A percentile compares a stretch with the other conserved stretches of the same genome.
phyloP scores from a whole-genome alignment of 768 basidiomycete genomes.

The Pulveroboletus sp. region DNA sequence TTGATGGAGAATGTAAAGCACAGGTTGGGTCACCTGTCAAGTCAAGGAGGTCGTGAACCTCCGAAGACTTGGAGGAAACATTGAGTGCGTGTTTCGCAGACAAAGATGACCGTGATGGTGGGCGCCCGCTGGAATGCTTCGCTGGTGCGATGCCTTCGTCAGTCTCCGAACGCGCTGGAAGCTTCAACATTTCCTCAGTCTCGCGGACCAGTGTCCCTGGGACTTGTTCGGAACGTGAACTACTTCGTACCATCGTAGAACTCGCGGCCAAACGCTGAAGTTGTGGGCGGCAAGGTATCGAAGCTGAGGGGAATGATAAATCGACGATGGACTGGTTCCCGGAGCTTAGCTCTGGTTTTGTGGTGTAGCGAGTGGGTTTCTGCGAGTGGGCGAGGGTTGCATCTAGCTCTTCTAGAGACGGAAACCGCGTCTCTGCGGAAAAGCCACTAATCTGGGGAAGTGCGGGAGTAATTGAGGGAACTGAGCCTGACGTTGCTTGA shows the following conservation, averaged over 20 bases:
- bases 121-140: conserved; percentile 20
- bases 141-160: conserved; percentile 9
- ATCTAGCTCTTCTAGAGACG: conserved; percentile 83
- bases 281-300: conserved; percentile 19
- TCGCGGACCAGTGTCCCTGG: conserved; percentile 53
- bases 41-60: conserved; percentile 15
- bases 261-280: conserved; percentile 14
- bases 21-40: conserved; percentile 10
- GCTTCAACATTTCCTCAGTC: conserved; percentile 9
- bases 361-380: conserved; percentile 14
- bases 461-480: conserved; percentile 29
- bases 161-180: conserved; percentile 11
- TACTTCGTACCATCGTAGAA: conserved; percentile 29
- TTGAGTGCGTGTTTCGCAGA: conserved; percentile 48
- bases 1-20: conserved; percentile 11
- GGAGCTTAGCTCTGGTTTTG: conserved; percentile 11
- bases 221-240: conserved; percentile 51
- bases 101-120: conserved; percentile 39
- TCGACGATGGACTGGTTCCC: conserved; percentile 18
- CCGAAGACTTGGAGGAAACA: conserved; percentile 39
- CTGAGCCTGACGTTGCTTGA: conserved; percentile 32
- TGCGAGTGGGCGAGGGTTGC: conserved; percentile 40
- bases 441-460: conserved; percentile 38
- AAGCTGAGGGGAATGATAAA: conserved; percentile 20
- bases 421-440: conserved; percentile 71